Evolutionary conservation across 1,284 basidiomycete genomes (phyloP), one percentile per base, ranked within the genome.

Genomic region (Ganoderma meredithae): DNA sequence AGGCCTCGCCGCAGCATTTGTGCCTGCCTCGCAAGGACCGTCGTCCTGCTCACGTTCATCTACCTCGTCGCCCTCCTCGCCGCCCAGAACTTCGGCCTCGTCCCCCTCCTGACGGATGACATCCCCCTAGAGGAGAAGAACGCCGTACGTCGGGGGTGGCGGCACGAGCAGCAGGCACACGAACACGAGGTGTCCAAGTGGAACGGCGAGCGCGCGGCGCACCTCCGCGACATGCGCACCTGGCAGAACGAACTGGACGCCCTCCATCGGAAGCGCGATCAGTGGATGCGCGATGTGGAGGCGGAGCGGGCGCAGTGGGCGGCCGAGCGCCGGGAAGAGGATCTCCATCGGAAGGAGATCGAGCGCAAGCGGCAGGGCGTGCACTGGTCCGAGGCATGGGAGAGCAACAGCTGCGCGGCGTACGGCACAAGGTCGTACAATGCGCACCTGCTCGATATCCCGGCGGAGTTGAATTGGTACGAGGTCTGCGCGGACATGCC

Each of bases 401-500:
- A 65, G 17, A 62, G 67, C 49, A 19, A n/a, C 4, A 59, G 64
- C 9, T 75, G 74, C 60, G 43, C 59, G 19, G 60, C 69, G 17
- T 70, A 65, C 43, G 74, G 71, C 22, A 71, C 62, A n/a, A 66
- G 72, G 22, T 64, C 70, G 41, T 73, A 75, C 59, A 69, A 60
- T 19, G 72, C 74, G 1, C 36, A 60, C 40, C 47, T 75, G 7
- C 49, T 39, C 43, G 69, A 68, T 58, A 62, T 74, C 10, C 71
- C 73, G 8, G 61, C 17, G 4, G 68, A 52, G 41, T 47, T 69
- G 56, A 64, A 71, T 55, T 69, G 71, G 69, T 65, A 25, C 19
- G 65, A 71, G 55, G 69, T 71, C 9, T 75, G 74, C 63, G 60
- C 65, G 41, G 67, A 67, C 22, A 74, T 71, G 73, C 68, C 71